Base-by-base conservation (phyloP, 1,139 yeast species). In the Blastobotrys apis region DNA sequence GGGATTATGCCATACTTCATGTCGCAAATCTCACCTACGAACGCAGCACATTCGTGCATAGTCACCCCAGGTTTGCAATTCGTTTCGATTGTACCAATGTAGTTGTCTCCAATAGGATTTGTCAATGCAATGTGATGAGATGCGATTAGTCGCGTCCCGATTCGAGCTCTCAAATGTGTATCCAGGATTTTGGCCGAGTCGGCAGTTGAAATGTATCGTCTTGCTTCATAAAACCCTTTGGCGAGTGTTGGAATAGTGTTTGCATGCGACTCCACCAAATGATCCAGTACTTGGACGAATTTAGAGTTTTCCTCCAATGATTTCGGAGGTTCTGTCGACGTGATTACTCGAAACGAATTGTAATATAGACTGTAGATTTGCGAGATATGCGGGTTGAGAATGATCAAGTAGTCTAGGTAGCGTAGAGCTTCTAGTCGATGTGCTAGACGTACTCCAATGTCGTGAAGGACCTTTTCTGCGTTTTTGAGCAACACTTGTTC, bases 321-420 rank as follows among this genome's bases (percentile, higher is more conserved):
- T 6, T 69, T 66, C 2, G 77, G 74, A 16, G 68, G 65, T 19
- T 26, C 41, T 19, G 64, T 55, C 20, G 75, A 69, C 41, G 81
- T 64, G 51, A 87, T 65, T 3, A 80, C 72, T 34, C 82, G 74
- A 69, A 88, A 75, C 4, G 95, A 82, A 48, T 77, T 72, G 52
- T 85, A 68, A 64, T 90, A 90, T 39, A 81, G 66, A 54, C 78
- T 73, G 67, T 87, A 86, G 17, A 85, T 82, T 55, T 78, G 80
- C n/a, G 94, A 83, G 44, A 90, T 82, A 55, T 86, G 78, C n/a
- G 97, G 96, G 59, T 90, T 90, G 49, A 90, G 67, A 38, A 87
- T 84, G 40, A 83, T 88, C 53, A 90, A 74, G 60, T 87, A 90
- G 0, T 96, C 95, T 43, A 90, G 68, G 39, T 74, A 71, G 49